phyloP scores from a whole-genome alignment of 768 basidiomycete genomes.

The Chalciporus chontae region DNA sequence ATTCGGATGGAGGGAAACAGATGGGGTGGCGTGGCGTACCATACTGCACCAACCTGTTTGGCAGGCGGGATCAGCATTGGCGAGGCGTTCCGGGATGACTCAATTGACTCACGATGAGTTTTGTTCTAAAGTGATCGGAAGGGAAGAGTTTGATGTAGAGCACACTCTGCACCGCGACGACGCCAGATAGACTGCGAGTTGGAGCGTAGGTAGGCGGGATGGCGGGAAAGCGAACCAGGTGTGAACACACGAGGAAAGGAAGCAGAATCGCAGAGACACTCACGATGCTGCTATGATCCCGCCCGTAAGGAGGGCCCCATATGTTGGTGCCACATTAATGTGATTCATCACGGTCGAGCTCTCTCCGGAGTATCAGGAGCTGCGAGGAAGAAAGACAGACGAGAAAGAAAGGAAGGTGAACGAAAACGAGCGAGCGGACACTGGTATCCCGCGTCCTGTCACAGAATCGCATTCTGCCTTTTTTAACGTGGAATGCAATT shows the following conservation, averaged over 20 bases:
- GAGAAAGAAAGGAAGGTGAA: background rate
- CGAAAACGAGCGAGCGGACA: no score
- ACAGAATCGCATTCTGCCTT: no score
- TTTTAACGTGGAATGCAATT: no score
- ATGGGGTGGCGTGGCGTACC: constrained; percentile 12
- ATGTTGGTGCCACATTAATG: constrained; percentile 8
- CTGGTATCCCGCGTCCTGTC: no score
- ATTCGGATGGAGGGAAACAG: background rate
- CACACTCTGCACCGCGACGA: constrained; percentile 25
- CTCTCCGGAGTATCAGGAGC: background rate
- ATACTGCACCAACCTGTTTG: constrained; percentile 25
- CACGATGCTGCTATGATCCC: constrained; percentile 28
- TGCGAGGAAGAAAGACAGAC: background rate
- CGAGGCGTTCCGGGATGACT: background rate
- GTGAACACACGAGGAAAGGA: background rate
- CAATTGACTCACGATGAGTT: constrained; percentile 19
- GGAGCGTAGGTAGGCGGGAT: background rate
- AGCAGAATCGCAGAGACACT: background rate
- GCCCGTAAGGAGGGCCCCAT: constrained; percentile 27
- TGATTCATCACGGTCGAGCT: background rate
- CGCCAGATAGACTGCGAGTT: constrained; percentile 25
- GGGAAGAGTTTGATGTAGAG: constrained; percentile 31
- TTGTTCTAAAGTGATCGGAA: constrained; percentile 16
- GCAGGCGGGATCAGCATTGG: background rate
- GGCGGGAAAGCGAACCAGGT: background rate